Base-by-base conservation (phyloP, 106 monocot species). In the Dendrobium officinale region DNA sequence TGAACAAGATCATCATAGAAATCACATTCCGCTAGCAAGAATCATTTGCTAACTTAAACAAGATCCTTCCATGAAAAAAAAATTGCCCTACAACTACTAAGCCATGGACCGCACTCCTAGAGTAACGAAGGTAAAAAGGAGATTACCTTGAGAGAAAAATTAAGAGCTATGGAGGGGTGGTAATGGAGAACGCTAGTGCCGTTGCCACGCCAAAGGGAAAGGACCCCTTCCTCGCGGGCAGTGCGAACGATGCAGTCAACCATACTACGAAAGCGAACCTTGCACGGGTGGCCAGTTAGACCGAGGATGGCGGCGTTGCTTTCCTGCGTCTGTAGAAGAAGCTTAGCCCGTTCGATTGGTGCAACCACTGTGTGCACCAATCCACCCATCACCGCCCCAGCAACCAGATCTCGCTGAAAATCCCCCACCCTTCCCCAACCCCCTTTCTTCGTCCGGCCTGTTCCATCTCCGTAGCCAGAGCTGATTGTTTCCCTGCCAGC, bases 91-190 rank as follows among this genome's bases (percentile, higher is more conserved):
- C 15, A 72, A 33, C 37, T 13, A 72, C 37, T 2, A 9, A 51
- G 51, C 13, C 9, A 64, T n/a, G 15, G 22, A n/a, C 6, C 20
- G 24, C 24, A 22, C n/a, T 26, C 64, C 6, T 1, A 7, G 26
- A 64, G 9, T 6, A 66, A 66, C 2, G 33, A 72, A 72, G n/a
- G 2, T 4, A 0, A 74, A 58, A 10, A 42, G 29, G 11, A 15
- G 55, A 31, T 56, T 82, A 99, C 99, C 95, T 99, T 99, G 80
- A 99, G 86, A 8, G 99, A 99, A 88, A 99, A 99, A 79, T 99
- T 99, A 85, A 99, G 95, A 76, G 99, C 99, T 26, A 99, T 95
- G 79, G 99, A 99, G 75, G 99, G 99, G 82, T 95, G 95, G 61
- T 99, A 91, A 9, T 95, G 86, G 48, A 99, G 84, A 77, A 99